Percentiles rank a stretch among this genome's conserved stretches.
These are phyloP conservation scores for Wickerhamiella parazyma DNA, from an alignment of 805 yeast species.

Conservation along the genomic window DNA sequence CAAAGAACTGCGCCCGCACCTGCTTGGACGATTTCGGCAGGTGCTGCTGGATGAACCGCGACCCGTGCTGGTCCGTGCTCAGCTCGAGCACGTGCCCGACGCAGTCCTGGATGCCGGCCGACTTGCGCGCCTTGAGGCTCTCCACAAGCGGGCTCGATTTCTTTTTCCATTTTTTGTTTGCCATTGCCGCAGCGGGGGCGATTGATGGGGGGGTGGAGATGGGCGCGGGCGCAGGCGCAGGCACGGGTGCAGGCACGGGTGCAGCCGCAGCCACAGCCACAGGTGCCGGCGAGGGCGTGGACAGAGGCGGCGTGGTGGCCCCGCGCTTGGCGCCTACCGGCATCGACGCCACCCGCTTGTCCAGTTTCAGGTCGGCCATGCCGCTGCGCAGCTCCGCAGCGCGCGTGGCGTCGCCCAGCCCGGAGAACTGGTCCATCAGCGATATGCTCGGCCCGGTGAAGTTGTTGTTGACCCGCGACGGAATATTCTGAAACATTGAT, in stretches of 20 bases:
- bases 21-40: constrained; percentile 48
- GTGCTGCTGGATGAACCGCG: constrained; percentile 88
- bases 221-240: background rate
- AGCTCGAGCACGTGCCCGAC: constrained; percentile 83
- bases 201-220: background rate
- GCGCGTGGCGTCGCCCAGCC: constrained; percentile 20
- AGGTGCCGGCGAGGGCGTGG: background rate
- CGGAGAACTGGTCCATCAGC: constrained; percentile 18
- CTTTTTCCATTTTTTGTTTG: constrained; percentile 2
- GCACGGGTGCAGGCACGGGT: background rate
- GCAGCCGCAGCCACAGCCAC: background rate
- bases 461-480: constrained; percentile 5
- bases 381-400: constrained; percentile 13
- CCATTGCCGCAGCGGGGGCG: background rate
- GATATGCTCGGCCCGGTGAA: constrained; percentile 20
- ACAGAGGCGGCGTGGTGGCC: background rate
- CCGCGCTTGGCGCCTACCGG: background rate
- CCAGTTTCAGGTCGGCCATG: background rate
- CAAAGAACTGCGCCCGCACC: constrained; percentile 69
- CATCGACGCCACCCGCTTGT: background rate
- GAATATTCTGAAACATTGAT: constrained; percentile 9
- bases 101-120: constrained; percentile 56
- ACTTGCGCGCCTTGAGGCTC: constrained; percentile 63
- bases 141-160: constrained; percentile 47
- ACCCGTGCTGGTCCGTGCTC: constrained; percentile 92